A percentile compares a stretch with the other conserved stretches of the same genome.
phyloP scores from a whole-genome alignment of 257 asterid genomes.

The Verbena officinalis region DNA sequence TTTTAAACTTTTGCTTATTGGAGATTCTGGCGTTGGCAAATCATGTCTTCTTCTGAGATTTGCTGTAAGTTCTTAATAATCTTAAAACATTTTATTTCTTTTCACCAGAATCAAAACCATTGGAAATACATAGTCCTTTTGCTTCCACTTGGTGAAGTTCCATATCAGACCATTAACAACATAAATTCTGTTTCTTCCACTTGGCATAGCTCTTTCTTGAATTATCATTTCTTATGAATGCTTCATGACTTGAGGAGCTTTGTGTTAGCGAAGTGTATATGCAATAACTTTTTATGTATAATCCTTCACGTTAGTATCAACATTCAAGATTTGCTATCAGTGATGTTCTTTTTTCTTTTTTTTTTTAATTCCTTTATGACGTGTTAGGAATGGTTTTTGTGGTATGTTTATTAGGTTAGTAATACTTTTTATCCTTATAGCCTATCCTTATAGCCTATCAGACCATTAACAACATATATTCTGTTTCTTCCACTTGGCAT shows the following conservation, averaged over 20 bases:
- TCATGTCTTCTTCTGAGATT: conserved; percentile 78
- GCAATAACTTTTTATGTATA: neutral
- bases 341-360: neutral
- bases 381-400: neutral
- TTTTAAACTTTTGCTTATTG: conserved; percentile 76
- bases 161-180: neutral
- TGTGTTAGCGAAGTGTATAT: conserved; percentile 13
- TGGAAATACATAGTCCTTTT: neutral
- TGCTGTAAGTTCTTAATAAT: conserved; percentile 57
- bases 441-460: neutral
- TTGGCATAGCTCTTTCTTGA: neutral
- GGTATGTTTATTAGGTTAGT: conserved; percentile 9
- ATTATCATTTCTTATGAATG: neutral
- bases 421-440: neutral
- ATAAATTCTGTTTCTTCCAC: conserved; percentile 4
- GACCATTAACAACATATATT: neutral
- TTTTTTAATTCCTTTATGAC: neutral
- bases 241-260: conserved; percentile 6
- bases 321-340: neutral
- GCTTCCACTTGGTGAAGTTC: conserved; percentile 4
- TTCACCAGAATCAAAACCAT: neutral
- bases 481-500: conserved; percentile 6
- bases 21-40: conserved; percentile 80
- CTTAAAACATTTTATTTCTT: neutral
- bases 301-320: conserved; percentile 4